Evolutionary conservation across 345 rosid species (phyloP), one percentile per base, ranked within the genome.

Genomic region (Camelina sativa): DNA sequence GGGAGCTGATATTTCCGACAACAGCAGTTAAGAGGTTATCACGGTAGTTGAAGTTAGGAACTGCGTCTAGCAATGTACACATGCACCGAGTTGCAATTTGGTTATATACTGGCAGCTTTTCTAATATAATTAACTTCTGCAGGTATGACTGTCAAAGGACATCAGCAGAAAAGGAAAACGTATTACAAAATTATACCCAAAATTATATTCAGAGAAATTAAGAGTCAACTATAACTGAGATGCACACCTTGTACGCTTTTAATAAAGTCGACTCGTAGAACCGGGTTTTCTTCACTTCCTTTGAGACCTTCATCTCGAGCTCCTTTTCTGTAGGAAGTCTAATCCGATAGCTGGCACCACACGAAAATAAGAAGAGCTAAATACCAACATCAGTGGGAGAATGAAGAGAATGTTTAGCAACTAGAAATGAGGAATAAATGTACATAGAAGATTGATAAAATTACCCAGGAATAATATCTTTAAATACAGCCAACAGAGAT

Each of bases 251-350:
- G 86, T 95, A 95, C 9, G 81, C 77, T 40, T 88, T 85, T 72
- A 95, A 68, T 69, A 95, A 87, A 30, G 90, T 88, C 25, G 98
- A 90, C 79, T 95, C 98, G 82, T 88, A 89, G 73, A 76, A 86
- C 59, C 98, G 86, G 80, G 85, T 89, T 86, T 90, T 95, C 81
- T 90, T 90, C 65, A 92, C 92, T 59, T 89, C 99, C 85, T 90
- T 90, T 67, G 99, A 95, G 75, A 95, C 85, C 81, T 92, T 95
- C 98, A 92, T 92, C 87, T 95, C 97, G 12, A 88, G 85, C 89
- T 92, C 97, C 82, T 90, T 95, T 34, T 92, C 99, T 68, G 96
- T 92, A 41, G 99, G 96, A 86, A 90, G 98, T 80, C 99, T 88
- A 71, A 95, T 92, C 59, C 98, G 91, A 67, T 95, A 95, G 58